These are phyloP conservation scores for Allium sativum DNA, from an alignment of 106 monocot genomes.

Conservation along the genomic window DNA sequence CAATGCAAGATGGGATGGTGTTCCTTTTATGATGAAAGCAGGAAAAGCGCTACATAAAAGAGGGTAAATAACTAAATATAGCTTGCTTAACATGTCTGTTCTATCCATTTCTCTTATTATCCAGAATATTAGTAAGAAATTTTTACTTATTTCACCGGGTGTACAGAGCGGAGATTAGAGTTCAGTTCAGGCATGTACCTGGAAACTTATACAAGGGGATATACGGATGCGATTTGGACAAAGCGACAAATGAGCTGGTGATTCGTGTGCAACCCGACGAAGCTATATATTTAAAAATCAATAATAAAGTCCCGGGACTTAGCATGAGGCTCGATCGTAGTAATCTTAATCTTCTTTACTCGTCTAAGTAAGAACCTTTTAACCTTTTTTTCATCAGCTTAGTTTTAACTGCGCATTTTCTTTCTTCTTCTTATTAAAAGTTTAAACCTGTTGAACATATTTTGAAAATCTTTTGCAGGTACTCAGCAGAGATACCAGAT, in stretches of 20 bases:
- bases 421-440: neutral
- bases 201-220: constrained; percentile 64
- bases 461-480: constrained; percentile 23
- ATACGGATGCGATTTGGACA: constrained; percentile 60
- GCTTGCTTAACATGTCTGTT: neutral
- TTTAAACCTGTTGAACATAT: neutral
- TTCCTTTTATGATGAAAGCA: constrained; percentile 88
- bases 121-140: neutral
- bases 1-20: constrained; percentile 87
- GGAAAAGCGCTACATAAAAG: constrained; percentile 63
- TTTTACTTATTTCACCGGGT: too few relatives aligned
- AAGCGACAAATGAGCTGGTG: constrained; percentile 73
- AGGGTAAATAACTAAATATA: constrained; percentile 31
- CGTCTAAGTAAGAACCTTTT: constrained; percentile 31
- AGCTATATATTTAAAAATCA: constrained; percentile 78
- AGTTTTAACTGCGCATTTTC: neutral
- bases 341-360: constrained; percentile 64
- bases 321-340: constrained; percentile 72
- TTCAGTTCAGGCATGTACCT: constrained; percentile 81
- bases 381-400: neutral
- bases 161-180: constrained; percentile 74
- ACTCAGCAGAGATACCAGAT: constrained; percentile 86
- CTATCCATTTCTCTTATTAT: neutral
- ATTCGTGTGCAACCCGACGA: constrained; percentile 80
- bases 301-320: constrained; percentile 79